Base-by-base conservation (phyloP, 306 rosid genomes). In the Luffa acutangula region DNA sequence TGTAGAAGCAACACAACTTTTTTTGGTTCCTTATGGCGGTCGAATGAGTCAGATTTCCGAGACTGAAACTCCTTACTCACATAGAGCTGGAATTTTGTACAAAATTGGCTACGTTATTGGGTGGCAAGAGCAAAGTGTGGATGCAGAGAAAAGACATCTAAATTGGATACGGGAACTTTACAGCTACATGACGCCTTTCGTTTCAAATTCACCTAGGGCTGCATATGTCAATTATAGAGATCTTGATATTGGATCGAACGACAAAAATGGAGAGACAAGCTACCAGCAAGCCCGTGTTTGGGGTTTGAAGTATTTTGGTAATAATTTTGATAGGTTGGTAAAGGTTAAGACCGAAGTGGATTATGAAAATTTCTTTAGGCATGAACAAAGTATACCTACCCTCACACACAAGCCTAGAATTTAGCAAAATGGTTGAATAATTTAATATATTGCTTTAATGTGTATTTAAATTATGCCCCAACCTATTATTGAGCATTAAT, bases 311-410 rank as follows among this genome's bases (percentile, higher is more conserved):
- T 93, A 93, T 77, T 66, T 66, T 66, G 73, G 48, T 6, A 37
- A 39, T 5, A 66, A 66, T 66, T 66, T 66, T 7, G 8, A 66
- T 7, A 66, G 73, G 73, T 17, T 66, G 25, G 73, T 39, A 3
- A 0, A 6, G 1, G 11, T 66, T 18, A 66, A 66, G 12, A 66
- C 25, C 9, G 0, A 66, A 0, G 73, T 66, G 11, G 73, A 66
- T 39, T 31, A 48, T 66, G 15, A 13, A 5, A 6, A 65, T 36
- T 65, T 65, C 46, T 65, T 65, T 37, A 65, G 21, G 72, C 72
- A 65, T 37, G 98, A 93, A 66, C 98, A 91, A 72, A 93, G 98
- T 80, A 93, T 93, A 39, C 98, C 98, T 14, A 17, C 74, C 3
- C 13, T 39, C 20, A 37, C 2, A 37, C 2, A 3, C 5, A 3